A percentile compares a stretch with the other conserved stretches of the same genome.
These are phyloP conservation scores for Sporisorium scitamineum DNA, from an alignment of 1,284 basidiomycete species.

Conservation along the genomic window DNA sequence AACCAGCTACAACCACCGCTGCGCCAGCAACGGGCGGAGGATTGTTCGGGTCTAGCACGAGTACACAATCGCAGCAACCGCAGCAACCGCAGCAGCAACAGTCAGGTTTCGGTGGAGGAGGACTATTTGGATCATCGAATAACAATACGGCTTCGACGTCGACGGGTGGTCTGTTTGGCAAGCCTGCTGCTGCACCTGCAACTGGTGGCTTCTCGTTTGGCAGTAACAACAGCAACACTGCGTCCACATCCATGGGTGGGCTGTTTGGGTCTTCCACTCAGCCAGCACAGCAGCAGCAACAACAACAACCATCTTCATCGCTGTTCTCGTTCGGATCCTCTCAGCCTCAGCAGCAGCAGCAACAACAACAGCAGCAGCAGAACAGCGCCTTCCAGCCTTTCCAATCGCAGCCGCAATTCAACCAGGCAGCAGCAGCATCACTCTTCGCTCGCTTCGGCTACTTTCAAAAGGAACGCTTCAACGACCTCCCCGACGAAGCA, in stretches of 20 bases:
- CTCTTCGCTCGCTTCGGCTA: conserved; percentile 59
- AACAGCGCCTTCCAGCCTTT: conserved; percentile 11
- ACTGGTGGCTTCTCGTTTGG: conserved; percentile 50
- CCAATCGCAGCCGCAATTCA: conserved; percentile 26
- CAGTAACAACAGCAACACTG: conserved; percentile 21
- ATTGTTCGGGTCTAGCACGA: conserved; percentile 37
- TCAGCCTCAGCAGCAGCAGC: conserved; percentile 26
- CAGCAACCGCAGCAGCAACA: conserved; percentile 23
- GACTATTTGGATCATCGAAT: conserved; percentile 37
- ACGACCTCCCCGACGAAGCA: conserved; percentile 64
- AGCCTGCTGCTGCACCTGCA: conserved; percentile 17
- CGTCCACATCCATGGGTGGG: conserved; percentile 23
- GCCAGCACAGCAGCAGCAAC: conserved; percentile 26
- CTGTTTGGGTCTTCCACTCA: conserved; percentile 26
- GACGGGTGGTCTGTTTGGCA: conserved; percentile 40
- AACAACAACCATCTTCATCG: conserved; percentile 21
- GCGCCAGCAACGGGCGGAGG: conserved; percentile 34
- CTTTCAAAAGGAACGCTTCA: conserved; percentile 66
- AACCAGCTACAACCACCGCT: conserved; percentile 23
- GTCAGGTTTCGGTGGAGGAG: conserved; percentile 26
- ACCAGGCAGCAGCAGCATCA: conserved; percentile 26
- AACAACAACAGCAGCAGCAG: conserved; percentile 21
- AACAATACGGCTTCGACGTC: conserved; percentile 27
- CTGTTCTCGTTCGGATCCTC: conserved; percentile 20
- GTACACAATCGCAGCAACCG: conserved; percentile 22